phyloP scores from a whole-genome alignment of 441 rosid genomes.

The Adansonia gregorii region DNA sequence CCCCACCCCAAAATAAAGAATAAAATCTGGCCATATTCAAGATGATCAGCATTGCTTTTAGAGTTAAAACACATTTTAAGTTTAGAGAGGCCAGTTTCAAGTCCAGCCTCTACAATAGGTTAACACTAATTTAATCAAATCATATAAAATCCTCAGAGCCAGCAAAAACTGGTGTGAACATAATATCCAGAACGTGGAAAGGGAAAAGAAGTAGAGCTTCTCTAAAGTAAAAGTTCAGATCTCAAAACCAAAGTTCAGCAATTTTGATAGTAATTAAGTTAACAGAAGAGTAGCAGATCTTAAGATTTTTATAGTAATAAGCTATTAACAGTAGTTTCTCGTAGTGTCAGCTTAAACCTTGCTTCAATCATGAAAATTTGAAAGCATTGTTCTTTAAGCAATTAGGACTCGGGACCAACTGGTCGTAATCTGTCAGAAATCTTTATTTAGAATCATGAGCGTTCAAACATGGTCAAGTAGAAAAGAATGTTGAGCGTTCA shows the following conservation, averaged over 20 bases:
- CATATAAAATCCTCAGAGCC: not conserved
- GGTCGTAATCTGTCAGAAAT: not conserved
- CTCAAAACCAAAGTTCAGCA: not conserved
- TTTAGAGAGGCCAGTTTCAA: not conserved
- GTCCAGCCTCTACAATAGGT: not conserved
- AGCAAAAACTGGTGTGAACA: not conserved
- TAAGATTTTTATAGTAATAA: not conserved
- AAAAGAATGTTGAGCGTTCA: not conserved
- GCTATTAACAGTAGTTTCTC: not conserved
- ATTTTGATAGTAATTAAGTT: not conserved
- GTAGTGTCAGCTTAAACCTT: not conserved
- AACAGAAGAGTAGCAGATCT: not conserved
- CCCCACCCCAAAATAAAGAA: no score
- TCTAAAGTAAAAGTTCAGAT: not conserved
- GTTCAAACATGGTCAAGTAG: not conserved
- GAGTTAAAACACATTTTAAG: not conserved
- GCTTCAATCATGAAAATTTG: not conserved
- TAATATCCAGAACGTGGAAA: not conserved
- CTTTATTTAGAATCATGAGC: not conserved
- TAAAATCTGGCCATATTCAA: not conserved
- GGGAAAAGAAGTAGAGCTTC: not conserved
- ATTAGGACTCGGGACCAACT: not conserved
- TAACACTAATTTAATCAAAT: not conserved
- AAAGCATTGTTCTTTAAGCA: not conserved
- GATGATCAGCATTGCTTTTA: not conserved